Evolutionary conservation across 1,284 basidiomycete species (phyloP).

Genomic region (Peniophora sp.): DNA sequence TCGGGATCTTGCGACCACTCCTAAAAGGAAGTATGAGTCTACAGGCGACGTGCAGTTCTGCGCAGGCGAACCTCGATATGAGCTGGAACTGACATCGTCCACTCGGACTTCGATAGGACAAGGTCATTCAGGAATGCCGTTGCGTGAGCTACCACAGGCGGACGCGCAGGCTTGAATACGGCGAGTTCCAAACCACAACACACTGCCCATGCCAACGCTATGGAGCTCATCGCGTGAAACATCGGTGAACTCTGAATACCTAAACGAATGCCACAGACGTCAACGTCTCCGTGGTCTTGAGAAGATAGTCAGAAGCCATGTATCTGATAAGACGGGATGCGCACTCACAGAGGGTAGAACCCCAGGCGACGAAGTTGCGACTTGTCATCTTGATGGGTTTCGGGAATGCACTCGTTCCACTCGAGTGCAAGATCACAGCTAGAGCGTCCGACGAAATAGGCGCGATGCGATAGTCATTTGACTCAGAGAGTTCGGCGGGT

Average conservation of each 20-base stretch:
- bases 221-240: conserved; percentile 16
- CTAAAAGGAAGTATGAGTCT: conserved; percentile 4
- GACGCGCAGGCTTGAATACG: too few species aligned
- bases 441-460: not conserved
- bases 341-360: conserved; percentile 11
- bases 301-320: not conserved
- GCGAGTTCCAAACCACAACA: not conserved
- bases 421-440: not conserved
- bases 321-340: not conserved
- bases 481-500: not conserved
- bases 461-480: not conserved
- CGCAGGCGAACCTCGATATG: too few species aligned
- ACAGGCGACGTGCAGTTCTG: too few species aligned
- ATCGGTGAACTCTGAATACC: conserved; percentile 15
- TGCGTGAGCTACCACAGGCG: too few species aligned
- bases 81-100: too few species aligned
- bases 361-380: conserved; percentile 7
- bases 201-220: not conserved
- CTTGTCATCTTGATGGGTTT: conserved; percentile 15
- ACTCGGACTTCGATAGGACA: too few species aligned
- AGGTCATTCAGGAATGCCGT: too few species aligned
- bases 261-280: conserved; percentile 9
- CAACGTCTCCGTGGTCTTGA: conserved; percentile 8
- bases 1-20: conserved; percentile 13
- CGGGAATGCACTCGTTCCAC: conserved; percentile 16